These are phyloP conservation scores for Saccharomycopsis sp. DNA, from an alignment of 805 yeast species.

Conservation along the genomic window DNA sequence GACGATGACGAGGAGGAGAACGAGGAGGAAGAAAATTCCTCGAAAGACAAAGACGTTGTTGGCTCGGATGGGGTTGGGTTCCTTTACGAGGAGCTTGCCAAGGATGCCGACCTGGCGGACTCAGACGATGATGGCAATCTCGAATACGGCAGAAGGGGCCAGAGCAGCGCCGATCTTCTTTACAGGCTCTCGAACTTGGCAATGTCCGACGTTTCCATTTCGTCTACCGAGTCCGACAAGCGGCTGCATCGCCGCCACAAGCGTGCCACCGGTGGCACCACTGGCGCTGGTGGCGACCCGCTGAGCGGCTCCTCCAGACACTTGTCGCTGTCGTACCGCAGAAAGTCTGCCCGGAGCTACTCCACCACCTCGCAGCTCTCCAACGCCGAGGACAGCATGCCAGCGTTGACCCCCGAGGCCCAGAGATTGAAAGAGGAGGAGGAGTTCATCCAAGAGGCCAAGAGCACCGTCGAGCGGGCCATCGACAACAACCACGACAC, in stretches of 20 bases:
- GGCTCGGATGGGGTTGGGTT: constrained; percentile 31
- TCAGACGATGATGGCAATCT: constrained; percentile 5
- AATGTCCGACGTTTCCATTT: constrained; percentile 50
- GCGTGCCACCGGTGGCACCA: too few species aligned
- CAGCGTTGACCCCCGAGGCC: constrained; percentile 26
- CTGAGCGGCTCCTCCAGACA: background rate
- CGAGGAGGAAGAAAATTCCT: constrained; percentile 12
- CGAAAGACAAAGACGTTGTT: constrained; percentile 22
- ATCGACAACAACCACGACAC: constrained; percentile 85
- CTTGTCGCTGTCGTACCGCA: constrained; percentile 1
- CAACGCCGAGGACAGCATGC: constrained; percentile 22
- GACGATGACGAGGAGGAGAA: constrained; percentile 6
- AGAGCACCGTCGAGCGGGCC: constrained; percentile 87
- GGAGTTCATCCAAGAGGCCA: constrained; percentile 81
- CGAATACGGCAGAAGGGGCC: background rate
- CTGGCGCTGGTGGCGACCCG: too few species aligned
- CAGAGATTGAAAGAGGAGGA: constrained; percentile 49
- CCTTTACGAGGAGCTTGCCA: constrained; percentile 27
- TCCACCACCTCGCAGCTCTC: constrained; percentile 14
- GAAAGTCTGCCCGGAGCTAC: constrained; percentile 7
- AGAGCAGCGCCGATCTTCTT: constrained; percentile 21
- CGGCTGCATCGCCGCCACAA: constrained; percentile 1
- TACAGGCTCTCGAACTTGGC: constrained; percentile 40
- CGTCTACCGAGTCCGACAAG: constrained; percentile 27
- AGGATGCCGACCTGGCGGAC: constrained; percentile 20